Evolutionary conservation across 495 filamentous ascomycete species (phyloP).

Genomic region (Neurospora sp.): DNA sequence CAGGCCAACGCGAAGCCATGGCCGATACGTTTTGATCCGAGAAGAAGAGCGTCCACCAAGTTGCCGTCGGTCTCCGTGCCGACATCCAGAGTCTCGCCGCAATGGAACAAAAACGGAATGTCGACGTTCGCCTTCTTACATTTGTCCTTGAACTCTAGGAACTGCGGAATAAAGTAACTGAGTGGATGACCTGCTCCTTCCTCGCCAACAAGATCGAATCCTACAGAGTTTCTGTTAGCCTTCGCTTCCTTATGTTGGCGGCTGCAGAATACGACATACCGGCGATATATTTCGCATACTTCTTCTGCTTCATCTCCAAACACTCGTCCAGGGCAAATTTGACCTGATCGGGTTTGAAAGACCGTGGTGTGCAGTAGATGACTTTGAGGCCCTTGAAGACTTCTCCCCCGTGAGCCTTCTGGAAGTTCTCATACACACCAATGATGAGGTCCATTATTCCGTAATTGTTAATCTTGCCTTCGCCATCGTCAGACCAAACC

Average conservation of each 20-base stretch:
- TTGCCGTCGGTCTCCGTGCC: slow-evolving; percentile 72
- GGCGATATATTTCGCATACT: slow-evolving; percentile 60
- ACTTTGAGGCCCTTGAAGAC: slow-evolving; percentile 38
- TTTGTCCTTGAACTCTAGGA: slow-evolving; percentile 72
- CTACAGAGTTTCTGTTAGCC: slow-evolving; percentile 16
- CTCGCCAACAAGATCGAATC: slow-evolving; percentile 84
- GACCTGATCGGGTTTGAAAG: slow-evolving; percentile 49
- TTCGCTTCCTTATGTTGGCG: accelerated
- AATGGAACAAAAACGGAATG: slow-evolving; percentile 94
- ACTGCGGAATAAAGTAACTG: slow-evolving; percentile 56
- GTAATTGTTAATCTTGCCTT: slow-evolving; percentile 29
- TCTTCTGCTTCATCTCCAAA: slow-evolving; percentile 61
- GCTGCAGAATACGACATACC: slow-evolving; percentile 24
- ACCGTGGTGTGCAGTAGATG: slow-evolving; percentile 44
- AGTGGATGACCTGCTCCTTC: slow-evolving; percentile 66
- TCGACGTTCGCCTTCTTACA: slow-evolving; percentile 60
- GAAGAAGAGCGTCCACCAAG: slow-evolving; percentile 75
- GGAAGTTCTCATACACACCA: slow-evolving; percentile 35
- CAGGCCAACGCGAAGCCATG: slow-evolving; percentile 85
- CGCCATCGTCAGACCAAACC: slow-evolving; percentile 36
- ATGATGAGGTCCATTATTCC: slow-evolving; percentile 43
- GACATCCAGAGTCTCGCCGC: slow-evolving; percentile 76
- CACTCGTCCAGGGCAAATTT: slow-evolving; percentile 64
- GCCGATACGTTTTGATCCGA: slow-evolving; percentile 77
- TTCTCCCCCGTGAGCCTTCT: slow-evolving; percentile 18